Base-by-base conservation (phyloP, 169 alveolate species). In the Theileria annulata region DNA sequence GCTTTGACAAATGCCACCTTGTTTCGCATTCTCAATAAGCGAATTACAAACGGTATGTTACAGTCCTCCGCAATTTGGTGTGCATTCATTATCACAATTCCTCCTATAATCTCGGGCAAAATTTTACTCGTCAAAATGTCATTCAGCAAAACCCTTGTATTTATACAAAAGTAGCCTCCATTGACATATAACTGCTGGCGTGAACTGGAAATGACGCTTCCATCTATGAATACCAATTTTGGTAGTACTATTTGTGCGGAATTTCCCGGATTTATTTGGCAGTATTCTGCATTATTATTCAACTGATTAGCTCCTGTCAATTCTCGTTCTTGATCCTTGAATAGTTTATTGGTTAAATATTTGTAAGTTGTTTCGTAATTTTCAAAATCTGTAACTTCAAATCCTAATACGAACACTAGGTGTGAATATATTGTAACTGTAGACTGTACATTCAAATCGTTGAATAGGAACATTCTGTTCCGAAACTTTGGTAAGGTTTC, bases 1-100 rank as follows among this genome's bases (percentile, higher is more conserved):
- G 87, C 86, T 72, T 84, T 84, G 76, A 84, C 56, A 74, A 84
- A 84, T 9, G 87, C 90, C 54, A 84, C 27, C 28, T 66, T 47
- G 69, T 84, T 84, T 33, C 87, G 8, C 48, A 31, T 37, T 6
- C 90, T 28, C 48, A 77, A n/a, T 77, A 84, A 72, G 59, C 78
- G 15, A n/a, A 84, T 27, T 17, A 71, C 73, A 56, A 84, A 84
- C 10, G 90, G 77, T 70, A 84, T 76, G 62, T 77, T 84, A 35
- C 71, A 77, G 64, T 84, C 90, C 58, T 77, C 68, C 42, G 64
- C 35, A 58, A 84, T 77, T 51, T 75, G 70, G 75, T 84, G 90
- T 12, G 90, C 90, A 54, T 84, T 76, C 71, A 84, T 74, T 27
- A 84, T 35, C 12, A 84, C 69, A 0, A 84, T 27, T 3, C 90